Evolutionary conservation across 192 early-diverging fungal species (phyloP).

Genomic region (Coemansia aciculifera): DNA sequence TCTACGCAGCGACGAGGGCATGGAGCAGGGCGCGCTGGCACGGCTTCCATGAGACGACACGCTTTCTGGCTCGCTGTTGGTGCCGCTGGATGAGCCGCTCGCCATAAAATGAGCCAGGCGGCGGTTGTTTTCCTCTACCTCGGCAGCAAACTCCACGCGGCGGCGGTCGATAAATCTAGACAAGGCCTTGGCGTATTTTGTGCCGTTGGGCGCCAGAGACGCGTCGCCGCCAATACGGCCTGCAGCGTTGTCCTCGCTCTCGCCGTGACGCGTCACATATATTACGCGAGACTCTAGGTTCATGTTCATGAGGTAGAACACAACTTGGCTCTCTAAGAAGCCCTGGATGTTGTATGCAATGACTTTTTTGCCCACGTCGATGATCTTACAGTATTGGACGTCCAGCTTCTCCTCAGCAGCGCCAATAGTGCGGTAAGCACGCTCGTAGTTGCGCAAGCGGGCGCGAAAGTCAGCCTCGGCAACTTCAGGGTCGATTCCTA

Average conservation of each 20-base stretch:
- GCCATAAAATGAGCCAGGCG: conserved; percentile 34
- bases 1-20: conserved; percentile 13
- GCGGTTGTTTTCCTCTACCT: conserved; percentile 51
- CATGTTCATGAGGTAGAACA: conserved; percentile 99
- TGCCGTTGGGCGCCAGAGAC: conserved; percentile 71
- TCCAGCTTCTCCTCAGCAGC: conserved; percentile 80
- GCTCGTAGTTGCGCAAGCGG: conserved; percentile 89
- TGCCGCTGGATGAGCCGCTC: conserved; percentile 25
- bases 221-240: conserved; percentile 90
- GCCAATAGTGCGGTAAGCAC: conserved; percentile 82
- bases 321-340: conserved; percentile 88
- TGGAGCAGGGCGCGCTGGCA: conserved; percentile 10
- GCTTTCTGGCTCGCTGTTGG: conserved; percentile 42
- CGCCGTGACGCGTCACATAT: conserved; percentile 93
- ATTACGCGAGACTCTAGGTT: conserved; percentile 82
- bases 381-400: conserved; percentile 90
- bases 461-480: conserved; percentile 85
- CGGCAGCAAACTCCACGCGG: conserved; percentile 48
- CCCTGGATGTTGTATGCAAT: conserved; percentile 94
- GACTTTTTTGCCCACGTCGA: conserved; percentile 95
- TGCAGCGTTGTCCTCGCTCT: conserved; percentile 80
- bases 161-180: conserved; percentile 72
- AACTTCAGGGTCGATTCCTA: conserved; percentile 73
- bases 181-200: conserved; percentile 72
- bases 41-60: conserved; percentile 11